These are phyloP conservation scores for Neostapfia colusana DNA, from an alignment of 176 grass and related monocot species.

Conservation along the genomic window DNA sequence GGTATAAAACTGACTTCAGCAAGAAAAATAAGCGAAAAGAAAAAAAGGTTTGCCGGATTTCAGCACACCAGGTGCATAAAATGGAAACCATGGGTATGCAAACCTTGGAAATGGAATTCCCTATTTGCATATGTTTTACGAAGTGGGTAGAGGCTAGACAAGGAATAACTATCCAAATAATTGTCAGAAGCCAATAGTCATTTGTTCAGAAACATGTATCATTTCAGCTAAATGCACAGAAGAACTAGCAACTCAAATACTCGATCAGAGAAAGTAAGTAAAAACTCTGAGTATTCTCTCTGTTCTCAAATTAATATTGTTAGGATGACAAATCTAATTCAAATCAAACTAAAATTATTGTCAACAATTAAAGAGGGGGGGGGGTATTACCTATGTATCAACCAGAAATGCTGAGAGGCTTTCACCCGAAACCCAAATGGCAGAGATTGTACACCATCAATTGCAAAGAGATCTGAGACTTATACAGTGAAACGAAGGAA, in stretches of 20 bases:
- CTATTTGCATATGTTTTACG: neutral
- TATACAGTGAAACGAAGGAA: neutral
- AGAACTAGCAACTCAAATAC: neutral
- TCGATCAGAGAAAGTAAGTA: no score
- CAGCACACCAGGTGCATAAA: neutral
- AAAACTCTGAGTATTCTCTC: no score
- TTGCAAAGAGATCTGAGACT: neutral
- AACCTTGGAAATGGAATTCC: neutral
- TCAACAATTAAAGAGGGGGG: no score
- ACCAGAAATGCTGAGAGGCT: neutral
- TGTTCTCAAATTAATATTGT: no score
- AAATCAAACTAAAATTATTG: no score
- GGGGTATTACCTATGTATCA: neutral
- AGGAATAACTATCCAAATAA: neutral
- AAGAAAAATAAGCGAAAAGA: neutral
- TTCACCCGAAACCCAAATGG: neutral
- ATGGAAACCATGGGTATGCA: neutral
- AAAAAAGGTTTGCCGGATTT: neutral
- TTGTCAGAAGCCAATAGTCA: neutral
- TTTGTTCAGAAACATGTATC: neutral
- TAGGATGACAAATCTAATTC: no score
- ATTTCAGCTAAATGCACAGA: neutral
- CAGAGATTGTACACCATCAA: neutral
- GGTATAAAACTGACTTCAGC: neutral
- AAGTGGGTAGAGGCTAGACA: neutral